Evolutionary conservation across 352 stramenopile species (phyloP).

Genomic region (Thraustochytrium striatum): DNA sequence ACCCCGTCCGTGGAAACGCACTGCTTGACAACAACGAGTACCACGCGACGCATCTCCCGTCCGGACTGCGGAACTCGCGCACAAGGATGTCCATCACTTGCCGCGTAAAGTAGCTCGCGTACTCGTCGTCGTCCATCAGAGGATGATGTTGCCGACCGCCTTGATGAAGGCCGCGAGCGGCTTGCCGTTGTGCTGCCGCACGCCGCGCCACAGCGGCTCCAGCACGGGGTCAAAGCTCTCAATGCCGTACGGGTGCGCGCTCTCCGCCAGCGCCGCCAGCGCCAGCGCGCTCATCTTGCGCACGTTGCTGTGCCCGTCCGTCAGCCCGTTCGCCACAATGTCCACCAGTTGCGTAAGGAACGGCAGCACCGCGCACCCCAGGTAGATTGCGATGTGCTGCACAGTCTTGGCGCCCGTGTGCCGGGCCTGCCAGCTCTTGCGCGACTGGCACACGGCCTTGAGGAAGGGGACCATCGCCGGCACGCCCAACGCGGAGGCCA

Average conservation of each 20-base stretch:
- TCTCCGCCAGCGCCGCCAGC: constrained; percentile 92
- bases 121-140: constrained; percentile 95
- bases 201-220: constrained; percentile 93
- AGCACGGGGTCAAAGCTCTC: constrained; percentile 98
- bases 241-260: constrained; percentile 97
- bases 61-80: constrained; percentile 91
- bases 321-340: constrained; percentile 94
- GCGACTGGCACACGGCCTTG: constrained; percentile 95
- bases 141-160: constrained; percentile 98
- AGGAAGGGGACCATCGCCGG: constrained; percentile 94
- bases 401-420: constrained; percentile 99
- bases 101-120: constrained; percentile 97
- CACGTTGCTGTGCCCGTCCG: constrained; percentile 96
- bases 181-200: constrained; percentile 94
- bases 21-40: constrained; percentile 91
- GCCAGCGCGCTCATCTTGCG: constrained; percentile 95
- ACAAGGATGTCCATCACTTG: constrained; percentile 99
- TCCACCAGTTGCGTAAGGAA: constrained; percentile 96
- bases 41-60: constrained; percentile 99
- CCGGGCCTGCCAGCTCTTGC: constrained; percentile 97
- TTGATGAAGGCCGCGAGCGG: constrained; percentile 96
- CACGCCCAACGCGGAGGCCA: constrained; percentile 96
- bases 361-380: constrained; percentile 95
- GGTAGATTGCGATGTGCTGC: constrained; percentile 93
- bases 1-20: constrained; percentile 97